phyloP scores from a whole-genome alignment of 2,329 filamentous ascomycete genomes.

The Pseudopyrenochaeta lycopersici region DNA sequence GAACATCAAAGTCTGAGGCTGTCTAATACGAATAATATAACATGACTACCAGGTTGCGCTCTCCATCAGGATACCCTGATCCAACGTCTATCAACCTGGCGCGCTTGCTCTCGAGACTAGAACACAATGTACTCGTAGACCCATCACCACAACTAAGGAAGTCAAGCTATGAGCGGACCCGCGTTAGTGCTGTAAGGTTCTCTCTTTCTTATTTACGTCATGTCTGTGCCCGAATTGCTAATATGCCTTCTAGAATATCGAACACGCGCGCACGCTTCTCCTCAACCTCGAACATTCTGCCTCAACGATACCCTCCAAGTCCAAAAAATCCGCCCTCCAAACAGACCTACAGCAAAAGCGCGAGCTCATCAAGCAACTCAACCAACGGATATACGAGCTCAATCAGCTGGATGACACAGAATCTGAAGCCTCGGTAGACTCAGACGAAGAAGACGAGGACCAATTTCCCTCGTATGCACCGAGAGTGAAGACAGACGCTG shows the following conservation, averaged over 20 bases:
- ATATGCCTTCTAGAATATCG: slow-evolving; percentile 64
- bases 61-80: slow-evolving; percentile 35
- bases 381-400: slow-evolving; percentile 73
- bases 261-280: slow-evolving; percentile 74
- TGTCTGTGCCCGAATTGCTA: not conserved
- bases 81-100: slow-evolving; percentile 61
- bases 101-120: slow-evolving; percentile 71
- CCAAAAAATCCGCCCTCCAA: slow-evolving; percentile 68
- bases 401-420: slow-evolving; percentile 64
- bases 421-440: slow-evolving; percentile 46
- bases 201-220: not conserved
- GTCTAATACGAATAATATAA: not conserved
- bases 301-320: slow-evolving; percentile 52
- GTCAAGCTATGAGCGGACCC: slow-evolving; percentile 73
- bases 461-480: slow-evolving; percentile 54
- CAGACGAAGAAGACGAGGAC: slow-evolving; percentile 56
- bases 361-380: slow-evolving; percentile 71
- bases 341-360: slow-evolving; percentile 71
- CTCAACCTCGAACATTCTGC: slow-evolving; percentile 76
- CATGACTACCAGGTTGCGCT: slow-evolving; percentile 33
- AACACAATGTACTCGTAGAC: slow-evolving; percentile 70
- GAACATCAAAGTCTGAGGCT: no score
- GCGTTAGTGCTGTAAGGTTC: slow-evolving; percentile 62
- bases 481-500: slow-evolving; percentile 41
- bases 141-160: slow-evolving; percentile 66